Conservation (phyloP, 331 rosid genomes). For the Spiraea crenata region DNA sequence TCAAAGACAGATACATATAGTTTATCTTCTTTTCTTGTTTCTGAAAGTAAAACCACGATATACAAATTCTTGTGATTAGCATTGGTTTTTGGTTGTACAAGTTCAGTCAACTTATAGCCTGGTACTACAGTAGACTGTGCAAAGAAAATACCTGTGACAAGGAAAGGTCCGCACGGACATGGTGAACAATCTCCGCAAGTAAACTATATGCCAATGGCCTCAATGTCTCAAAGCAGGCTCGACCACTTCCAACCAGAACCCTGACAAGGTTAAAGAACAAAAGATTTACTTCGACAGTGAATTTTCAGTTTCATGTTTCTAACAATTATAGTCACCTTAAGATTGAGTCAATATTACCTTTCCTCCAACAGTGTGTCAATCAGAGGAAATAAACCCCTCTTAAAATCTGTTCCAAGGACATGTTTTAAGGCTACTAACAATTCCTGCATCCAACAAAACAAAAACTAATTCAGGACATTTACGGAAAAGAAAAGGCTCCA, state of each 20-base stretch:
- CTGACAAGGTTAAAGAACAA: conserved; percentile 37
- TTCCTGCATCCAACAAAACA: conserved; percentile 63
- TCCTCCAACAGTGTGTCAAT: conserved; percentile 94
- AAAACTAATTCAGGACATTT: background rate
- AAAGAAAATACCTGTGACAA: conserved; percentile 66
- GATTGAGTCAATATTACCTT: conserved; percentile 51
- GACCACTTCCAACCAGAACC: conserved; percentile 93
- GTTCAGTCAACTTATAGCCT: background rate
- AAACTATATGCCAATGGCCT: conserved; percentile 98
- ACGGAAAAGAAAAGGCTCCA: conserved; percentile 17
- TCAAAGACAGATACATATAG: no score
- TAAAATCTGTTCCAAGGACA: conserved; percentile 98
- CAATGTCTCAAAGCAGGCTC: conserved; percentile 96
- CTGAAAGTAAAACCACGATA: background rate
- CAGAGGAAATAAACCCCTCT: conserved; percentile 97
- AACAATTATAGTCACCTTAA: conserved; percentile 1
- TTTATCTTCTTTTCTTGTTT: no score
- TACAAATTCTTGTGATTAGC: background rate
- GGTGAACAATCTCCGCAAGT: conserved; percentile 97
- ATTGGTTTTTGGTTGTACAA: background rate
- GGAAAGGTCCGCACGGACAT: conserved; percentile 90
- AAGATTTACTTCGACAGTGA: background rate
- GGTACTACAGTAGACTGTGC: conserved; percentile 10
- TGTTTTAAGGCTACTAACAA: conserved; percentile 87
- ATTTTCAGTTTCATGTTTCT: background rate